phyloP scores from a whole-genome alignment of 306 rosid species.

The Gillenia trifoliata region DNA sequence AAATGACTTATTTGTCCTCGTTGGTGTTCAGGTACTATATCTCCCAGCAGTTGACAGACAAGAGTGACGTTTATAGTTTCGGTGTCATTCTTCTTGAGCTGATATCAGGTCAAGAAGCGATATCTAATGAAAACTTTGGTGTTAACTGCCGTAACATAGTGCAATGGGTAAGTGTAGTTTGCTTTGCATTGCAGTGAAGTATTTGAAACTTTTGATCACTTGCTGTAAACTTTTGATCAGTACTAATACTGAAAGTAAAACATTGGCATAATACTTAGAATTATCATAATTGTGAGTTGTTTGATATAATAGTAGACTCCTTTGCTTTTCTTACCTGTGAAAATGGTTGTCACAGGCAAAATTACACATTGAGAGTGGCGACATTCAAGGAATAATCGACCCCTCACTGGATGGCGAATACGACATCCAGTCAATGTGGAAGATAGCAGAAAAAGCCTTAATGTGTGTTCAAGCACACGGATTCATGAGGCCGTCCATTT shows the following conservation, averaged over 20 bases:
- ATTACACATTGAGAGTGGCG: conserved; percentile 85
- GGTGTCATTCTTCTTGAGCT: conserved; percentile 99
- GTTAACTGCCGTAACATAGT: conserved; percentile 88
- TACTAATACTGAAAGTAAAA: background rate
- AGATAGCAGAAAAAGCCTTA: conserved; percentile 95
- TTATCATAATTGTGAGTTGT: background rate
- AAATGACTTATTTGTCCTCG: background rate
- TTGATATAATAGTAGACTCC: too few relatives aligned
- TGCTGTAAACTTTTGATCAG: background rate
- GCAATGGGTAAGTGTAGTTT: conserved; percentile 79
- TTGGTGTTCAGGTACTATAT: conserved; percentile 67
- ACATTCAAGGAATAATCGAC: conserved; percentile 92
- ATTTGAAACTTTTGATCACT: background rate
- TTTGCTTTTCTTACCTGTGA: background rate
- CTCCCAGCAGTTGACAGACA: conserved; percentile 96
- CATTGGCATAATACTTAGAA: background rate
- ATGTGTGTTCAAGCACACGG: conserved; percentile 95
- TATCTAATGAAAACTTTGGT: conserved; percentile 89
- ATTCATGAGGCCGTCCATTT: conserved; percentile 79
- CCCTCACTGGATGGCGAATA: conserved; percentile 53
- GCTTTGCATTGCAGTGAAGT: conserved; percentile 4
- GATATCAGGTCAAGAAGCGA: conserved; percentile 98
- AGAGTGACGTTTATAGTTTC: conserved; percentile 92
- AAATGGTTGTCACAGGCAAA: conserved; percentile 57
- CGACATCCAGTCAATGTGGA: conserved; percentile 97